Evolutionary conservation across 495 filamentous ascomycete species (phyloP).

Genomic region (Aspergillus heteromorphus): DNA sequence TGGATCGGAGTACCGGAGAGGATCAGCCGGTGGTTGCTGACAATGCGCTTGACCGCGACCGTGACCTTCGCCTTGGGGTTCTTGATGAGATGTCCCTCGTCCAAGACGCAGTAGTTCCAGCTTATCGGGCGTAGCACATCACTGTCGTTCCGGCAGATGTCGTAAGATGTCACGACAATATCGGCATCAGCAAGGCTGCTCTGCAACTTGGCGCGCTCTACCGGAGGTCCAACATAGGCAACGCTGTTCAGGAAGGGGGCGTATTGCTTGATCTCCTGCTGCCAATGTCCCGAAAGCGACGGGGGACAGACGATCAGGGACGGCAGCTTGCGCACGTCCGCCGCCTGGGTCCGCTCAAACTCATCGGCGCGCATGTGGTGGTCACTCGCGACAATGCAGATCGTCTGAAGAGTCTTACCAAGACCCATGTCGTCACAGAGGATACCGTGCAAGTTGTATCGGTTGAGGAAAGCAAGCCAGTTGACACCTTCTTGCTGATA

Average conservation of each 20-base stretch:
- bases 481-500: constrained; percentile 99
- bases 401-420: constrained; percentile 92
- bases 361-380: constrained; percentile 91
- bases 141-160: constrained; percentile 91
- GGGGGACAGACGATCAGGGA: constrained; percentile 95
- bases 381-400: constrained; percentile 96
- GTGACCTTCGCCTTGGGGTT: constrained; percentile 94
- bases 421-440: constrained; percentile 99
- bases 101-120: constrained; percentile 97
- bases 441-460: constrained; percentile 94
- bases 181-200: constrained; percentile 68
- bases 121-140: constrained; percentile 74
- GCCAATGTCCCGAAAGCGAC: constrained; percentile 97
- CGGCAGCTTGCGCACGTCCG: constrained; percentile 73
- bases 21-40: constrained; percentile 90
- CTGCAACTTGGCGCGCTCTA: constrained; percentile 66
- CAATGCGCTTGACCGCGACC: constrained; percentile 77
- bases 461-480: constrained; percentile 97
- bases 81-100: constrained; percentile 98
- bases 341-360: constrained; percentile 68
- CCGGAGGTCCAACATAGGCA: constrained; percentile 83
- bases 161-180: constrained; percentile 94
- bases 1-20: constrained; percentile 97
- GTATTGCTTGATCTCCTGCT: constrained; percentile 91
- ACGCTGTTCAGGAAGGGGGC: constrained; percentile 87